A percentile compares a stretch with the other conserved stretches of the same genome.
Evolutionary conservation across 1,284 basidiomycete genomes (phyloP).

Genomic region (Thelephora terrestris): DNA sequence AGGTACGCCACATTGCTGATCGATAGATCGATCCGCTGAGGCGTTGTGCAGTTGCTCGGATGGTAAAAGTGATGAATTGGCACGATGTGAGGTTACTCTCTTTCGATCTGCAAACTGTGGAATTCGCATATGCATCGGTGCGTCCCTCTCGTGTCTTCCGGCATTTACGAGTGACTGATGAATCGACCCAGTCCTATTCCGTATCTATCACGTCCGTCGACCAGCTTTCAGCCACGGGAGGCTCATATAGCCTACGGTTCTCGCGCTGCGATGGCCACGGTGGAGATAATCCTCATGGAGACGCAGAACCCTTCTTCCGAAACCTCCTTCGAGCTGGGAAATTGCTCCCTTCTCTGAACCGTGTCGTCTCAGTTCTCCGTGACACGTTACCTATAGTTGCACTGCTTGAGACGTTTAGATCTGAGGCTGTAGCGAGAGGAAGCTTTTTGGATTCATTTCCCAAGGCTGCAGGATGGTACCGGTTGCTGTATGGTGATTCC

Average conservation of each 20-base stretch:
- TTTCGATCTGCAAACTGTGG: conserved; percentile 85
- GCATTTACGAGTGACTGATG: neutral
- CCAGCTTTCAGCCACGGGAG: conserved; percentile 51
- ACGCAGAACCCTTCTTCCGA: conserved; percentile 61
- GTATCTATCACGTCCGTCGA: conserved; percentile 68
- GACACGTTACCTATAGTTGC: conserved; percentile 67
- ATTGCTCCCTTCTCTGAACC: conserved; percentile 50
- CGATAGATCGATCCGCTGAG: neutral
- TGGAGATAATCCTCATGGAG: conserved; percentile 55
- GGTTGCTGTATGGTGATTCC: conserved; percentile 58
- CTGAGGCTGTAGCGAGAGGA: conserved; percentile 25
- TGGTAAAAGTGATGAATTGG: conserved; percentile 64
- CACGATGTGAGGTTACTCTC: conserved; percentile 68
- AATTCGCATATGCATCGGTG: conserved; percentile 67
- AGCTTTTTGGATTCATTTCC: conserved; percentile 53
- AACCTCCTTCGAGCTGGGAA: conserved; percentile 53
- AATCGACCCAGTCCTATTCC: conserved; percentile 45
- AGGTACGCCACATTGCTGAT: conserved; percentile 31
- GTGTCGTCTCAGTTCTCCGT: conserved; percentile 54
- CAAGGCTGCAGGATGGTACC: conserved; percentile 73
- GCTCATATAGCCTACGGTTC: conserved; percentile 65
- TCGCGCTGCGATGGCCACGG: conserved; percentile 23
- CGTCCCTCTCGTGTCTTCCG: conserved; percentile 9
- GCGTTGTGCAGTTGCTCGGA: conserved; percentile 55
- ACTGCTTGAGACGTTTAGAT: conserved; percentile 54